Conservation (phyloP, 192 early-diverging fungal species). For the Thoreauomyces humboldtii region DNA sequence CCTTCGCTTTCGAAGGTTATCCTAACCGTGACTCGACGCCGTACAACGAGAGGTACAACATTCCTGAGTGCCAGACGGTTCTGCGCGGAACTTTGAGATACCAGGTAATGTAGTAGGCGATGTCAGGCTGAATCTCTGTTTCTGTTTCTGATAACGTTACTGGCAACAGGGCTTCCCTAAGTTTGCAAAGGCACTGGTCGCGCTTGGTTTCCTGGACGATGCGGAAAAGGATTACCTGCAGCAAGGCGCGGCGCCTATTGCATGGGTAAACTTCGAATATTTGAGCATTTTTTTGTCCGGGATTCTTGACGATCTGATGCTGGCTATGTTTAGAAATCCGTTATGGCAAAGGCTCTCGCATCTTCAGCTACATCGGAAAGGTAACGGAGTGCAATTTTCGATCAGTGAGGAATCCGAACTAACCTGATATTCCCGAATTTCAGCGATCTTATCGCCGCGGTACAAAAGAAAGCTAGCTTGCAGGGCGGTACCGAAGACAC, state of each 20-base stretch:
- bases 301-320: constrained; percentile 21
- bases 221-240: constrained; percentile 56
- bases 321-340: constrained; percentile 66
- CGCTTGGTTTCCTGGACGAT: constrained; percentile 89
- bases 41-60: constrained; percentile 89
- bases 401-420: constrained; percentile 13
- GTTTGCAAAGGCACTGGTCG: constrained; percentile 92
- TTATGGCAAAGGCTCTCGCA: constrained; percentile 64
- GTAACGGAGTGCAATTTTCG: too few relatives aligned
- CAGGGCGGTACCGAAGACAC: constrained; percentile 29
- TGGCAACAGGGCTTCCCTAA: constrained; percentile 93
- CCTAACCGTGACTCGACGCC: constrained; percentile 96
- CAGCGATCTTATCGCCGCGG: constrained; percentile 42
- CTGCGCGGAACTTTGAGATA: constrained; percentile 95
- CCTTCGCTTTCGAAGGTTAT: constrained; percentile 92
- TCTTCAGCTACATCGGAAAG: too few relatives aligned
- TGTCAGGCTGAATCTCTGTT: too few relatives aligned
- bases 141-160: too few relatives aligned
- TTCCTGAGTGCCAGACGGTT: constrained; percentile 89
- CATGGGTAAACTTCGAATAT: constrained; percentile 72
- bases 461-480: constrained; percentile 61
- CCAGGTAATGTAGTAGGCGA: constrained; percentile 38
- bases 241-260: constrained; percentile 34
- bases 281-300: not conserved
- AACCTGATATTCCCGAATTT: not conserved